Conservation (phyloP, 106 monocot genomes). For the Dendrobium nobile region DNA sequence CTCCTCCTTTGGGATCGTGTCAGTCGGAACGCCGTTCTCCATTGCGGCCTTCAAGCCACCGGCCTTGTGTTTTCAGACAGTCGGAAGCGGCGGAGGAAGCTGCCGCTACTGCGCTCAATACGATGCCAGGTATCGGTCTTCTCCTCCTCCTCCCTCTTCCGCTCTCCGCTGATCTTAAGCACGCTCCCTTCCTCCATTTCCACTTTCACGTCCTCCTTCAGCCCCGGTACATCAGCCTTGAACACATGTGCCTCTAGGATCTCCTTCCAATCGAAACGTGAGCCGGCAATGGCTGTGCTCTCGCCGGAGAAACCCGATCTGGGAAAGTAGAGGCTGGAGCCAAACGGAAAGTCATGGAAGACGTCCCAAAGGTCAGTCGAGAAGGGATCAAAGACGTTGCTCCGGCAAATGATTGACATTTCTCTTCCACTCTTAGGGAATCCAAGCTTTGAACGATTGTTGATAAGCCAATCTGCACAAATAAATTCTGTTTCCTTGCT, state of each 20-base stretch:
- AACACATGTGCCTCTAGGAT: conserved; percentile 20
- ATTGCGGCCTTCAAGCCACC: conserved; percentile 19
- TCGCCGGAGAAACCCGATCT: no score
- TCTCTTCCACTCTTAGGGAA: no score
- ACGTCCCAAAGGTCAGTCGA: no score
- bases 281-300: not conserved
- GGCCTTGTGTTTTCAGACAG: conserved; percentile 18
- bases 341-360: no score
- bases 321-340: no score
- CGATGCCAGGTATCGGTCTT: conserved; percentile 15
- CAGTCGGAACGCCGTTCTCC: conserved; percentile 23
- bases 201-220: conserved; percentile 11
- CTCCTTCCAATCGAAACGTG: conserved; percentile 23
- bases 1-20: conserved; percentile 23
- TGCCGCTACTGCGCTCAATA: conserved; percentile 14
- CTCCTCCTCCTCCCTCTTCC: conserved; percentile 13
- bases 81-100: conserved; percentile 13
- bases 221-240: conserved; percentile 17
- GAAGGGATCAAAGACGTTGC: no score
- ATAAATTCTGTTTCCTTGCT: no score
- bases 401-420: no score
- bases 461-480: no score
- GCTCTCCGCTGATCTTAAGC: conserved; percentile 13
- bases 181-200: conserved; percentile 12
- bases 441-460: no score